A percentile compares a stretch with the other conserved stretches of the same genome.
phyloP scores from a whole-genome alignment of 179 eudicot genomes.

The Drosera spatulata region DNA sequence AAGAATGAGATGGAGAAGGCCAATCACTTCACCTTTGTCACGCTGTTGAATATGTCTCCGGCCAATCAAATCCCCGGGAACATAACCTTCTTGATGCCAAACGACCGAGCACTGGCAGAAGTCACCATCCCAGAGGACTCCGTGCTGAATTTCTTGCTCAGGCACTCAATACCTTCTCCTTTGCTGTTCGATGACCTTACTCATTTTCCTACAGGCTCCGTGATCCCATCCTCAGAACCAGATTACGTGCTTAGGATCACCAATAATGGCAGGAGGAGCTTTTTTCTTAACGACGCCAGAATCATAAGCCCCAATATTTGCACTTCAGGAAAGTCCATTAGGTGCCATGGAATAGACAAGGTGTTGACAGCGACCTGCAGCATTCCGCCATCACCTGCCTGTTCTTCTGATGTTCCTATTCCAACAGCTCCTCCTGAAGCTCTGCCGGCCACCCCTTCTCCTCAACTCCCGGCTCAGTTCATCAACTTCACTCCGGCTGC shows the following conservation, averaged over 20 bases:
- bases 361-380: conserved; percentile 18
- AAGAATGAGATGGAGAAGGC: conserved; percentile 69
- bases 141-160: conserved; percentile 37
- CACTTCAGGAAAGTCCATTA: conserved; percentile 29
- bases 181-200: conserved; percentile 39
- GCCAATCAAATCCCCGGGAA: conserved; percentile 32
- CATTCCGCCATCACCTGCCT: conserved; percentile 7
- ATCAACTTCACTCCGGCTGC: conserved; percentile 18
- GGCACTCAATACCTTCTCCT: conserved; percentile 54
- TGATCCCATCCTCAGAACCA: conserved; percentile 48
- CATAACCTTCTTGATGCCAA: conserved; percentile 75
- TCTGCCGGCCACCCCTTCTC: conserved; percentile 9
- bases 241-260: conserved; percentile 27
- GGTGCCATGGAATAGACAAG: conserved; percentile 73
- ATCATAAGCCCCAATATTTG: conserved; percentile 55
- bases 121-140: conserved; percentile 23
- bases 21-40: conserved; percentile 62
- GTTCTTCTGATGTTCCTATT: conserved; percentile 7
- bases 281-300: conserved; percentile 39
- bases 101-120: conserved; percentile 36
- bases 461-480: not conserved
- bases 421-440: conserved; percentile 12
- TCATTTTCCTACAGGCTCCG: conserved; percentile 51
- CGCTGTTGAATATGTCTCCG: conserved; percentile 57
- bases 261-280: conserved; percentile 48